phyloP scores from a whole-genome alignment of 2,329 filamentous ascomycete genomes.

The Zymoseptoria passerinii region DNA sequence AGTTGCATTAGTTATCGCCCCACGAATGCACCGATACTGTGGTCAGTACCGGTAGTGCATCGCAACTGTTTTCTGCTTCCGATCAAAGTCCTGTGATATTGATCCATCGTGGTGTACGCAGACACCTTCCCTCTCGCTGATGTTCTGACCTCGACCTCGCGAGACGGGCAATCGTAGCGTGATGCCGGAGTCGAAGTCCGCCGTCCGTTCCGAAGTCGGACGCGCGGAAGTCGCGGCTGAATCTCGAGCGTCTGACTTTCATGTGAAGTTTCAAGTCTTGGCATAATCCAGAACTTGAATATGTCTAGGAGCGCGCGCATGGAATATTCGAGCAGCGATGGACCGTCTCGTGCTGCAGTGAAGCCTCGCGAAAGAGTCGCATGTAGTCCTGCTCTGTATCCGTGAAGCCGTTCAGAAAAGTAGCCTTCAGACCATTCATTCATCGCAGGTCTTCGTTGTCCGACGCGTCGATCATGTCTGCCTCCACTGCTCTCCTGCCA shows the following conservation, averaged over 20 bases:
- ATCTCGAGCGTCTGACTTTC: not conserved
- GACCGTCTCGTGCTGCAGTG: not conserved
- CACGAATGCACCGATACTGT: too few relatives aligned
- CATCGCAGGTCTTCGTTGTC: constrained; percentile 14
- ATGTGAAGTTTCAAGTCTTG: not conserved
- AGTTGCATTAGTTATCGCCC: too few relatives aligned
- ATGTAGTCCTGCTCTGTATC: too few relatives aligned
- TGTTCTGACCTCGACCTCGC: not conserved
- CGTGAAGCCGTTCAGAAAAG: not conserved
- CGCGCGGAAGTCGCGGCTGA: not conserved
- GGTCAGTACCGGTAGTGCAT: too few relatives aligned
- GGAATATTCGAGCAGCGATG: not conserved
- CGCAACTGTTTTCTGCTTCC: too few relatives aligned
- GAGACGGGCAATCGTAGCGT: too few relatives aligned
- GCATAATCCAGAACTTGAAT: not conserved
- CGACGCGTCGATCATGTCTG: constrained; percentile 24
- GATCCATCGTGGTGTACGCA: too few relatives aligned
- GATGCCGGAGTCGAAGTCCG: not conserved
- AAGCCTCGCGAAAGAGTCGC: too few relatives aligned
- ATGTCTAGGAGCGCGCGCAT: not conserved
- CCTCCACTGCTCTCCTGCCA: constrained; percentile 32
- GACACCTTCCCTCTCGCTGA: not conserved
- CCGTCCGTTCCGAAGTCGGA: not conserved
- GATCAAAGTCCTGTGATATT: too few relatives aligned
- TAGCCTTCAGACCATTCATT: not conserved